A percentile compares a stretch with the other conserved stretches of the same genome.
These are phyloP conservation scores for Allium fistulosum DNA, from an alignment of 106 monocot species.

Conservation along the genomic window DNA sequence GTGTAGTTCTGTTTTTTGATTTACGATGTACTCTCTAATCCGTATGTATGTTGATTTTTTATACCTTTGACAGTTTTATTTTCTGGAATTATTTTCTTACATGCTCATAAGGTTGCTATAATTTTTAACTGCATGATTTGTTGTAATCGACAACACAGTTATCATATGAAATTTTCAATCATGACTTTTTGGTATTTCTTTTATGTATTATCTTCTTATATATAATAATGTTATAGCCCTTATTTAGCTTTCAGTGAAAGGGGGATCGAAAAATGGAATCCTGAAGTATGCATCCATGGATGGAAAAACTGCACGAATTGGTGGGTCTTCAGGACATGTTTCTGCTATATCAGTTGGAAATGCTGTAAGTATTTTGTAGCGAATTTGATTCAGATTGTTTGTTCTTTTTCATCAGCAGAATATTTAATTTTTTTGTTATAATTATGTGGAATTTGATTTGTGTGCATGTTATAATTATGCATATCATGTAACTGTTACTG, in stretches of 20 bases:
- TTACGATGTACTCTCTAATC: no score
- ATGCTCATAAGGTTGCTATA: background rate
- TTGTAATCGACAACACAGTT: background rate
- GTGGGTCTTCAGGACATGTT: constrained; percentile 54
- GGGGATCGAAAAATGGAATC: constrained; percentile 64
- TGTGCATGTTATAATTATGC: no score
- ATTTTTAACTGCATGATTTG: background rate
- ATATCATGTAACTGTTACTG: no score
- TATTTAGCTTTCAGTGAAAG: constrained; percentile 57
- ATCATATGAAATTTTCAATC: background rate
- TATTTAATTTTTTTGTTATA: background rate
- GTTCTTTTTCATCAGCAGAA: background rate
- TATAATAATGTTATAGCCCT: constrained; percentile 1
- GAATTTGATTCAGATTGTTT: background rate
- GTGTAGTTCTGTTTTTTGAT: no score
- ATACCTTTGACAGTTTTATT: background rate
- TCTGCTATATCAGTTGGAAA: constrained; percentile 67
- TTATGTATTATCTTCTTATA: background rate
- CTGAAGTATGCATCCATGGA: constrained; percentile 50
- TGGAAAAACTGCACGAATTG: constrained; percentile 38
- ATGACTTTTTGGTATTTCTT: background rate
- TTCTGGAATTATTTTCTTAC: background rate
- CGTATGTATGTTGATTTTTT: no score
- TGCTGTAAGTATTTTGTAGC: constrained; percentile 52
- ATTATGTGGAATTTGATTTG: background rate